These are phyloP conservation scores for Xylaria scruposa DNA, from an alignment of 495 filamentous ascomycete genomes.

Conservation along the genomic window DNA sequence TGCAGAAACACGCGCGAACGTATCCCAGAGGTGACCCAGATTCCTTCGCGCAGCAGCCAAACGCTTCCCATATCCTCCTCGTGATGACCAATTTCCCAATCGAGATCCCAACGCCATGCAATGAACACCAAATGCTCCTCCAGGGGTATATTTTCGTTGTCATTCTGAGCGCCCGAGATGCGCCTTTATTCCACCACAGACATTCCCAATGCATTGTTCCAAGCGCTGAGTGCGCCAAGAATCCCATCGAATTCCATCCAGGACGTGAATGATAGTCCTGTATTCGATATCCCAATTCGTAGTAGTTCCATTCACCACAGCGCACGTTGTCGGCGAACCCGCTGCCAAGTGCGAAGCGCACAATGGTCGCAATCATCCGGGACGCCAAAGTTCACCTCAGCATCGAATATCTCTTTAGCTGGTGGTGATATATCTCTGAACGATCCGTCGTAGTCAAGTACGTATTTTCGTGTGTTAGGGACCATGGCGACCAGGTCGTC, in stretches of 20 bases:
- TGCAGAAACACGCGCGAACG: neutral
- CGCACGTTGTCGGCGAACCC: neutral
- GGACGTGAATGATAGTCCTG: neutral
- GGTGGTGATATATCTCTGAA: neutral
- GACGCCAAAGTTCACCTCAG: neutral
- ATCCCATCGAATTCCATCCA: neutral
- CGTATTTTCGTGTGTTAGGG: neutral
- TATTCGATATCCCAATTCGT: neutral
- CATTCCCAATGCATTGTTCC: neutral
- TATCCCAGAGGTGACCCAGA: neutral
- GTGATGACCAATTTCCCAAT: neutral
- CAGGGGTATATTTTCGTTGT: neutral
- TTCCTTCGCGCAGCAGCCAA: neutral
- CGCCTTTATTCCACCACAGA: neutral
- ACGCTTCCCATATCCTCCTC: neutral
- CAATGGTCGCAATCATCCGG: neutral
- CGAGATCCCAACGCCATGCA: neutral
- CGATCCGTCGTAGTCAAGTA: neutral
- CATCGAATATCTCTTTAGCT: neutral
- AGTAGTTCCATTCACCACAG: neutral
- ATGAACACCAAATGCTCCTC: too few species aligned
- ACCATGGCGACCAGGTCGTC: neutral
- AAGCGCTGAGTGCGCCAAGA: neutral
- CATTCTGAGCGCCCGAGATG: neutral
- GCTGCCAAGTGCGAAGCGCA: neutral